Evolutionary conservation across 148 eudicot species (phyloP), one percentile per base, ranked within the genome.

Genomic region (Fagopyrum esculentum): DNA sequence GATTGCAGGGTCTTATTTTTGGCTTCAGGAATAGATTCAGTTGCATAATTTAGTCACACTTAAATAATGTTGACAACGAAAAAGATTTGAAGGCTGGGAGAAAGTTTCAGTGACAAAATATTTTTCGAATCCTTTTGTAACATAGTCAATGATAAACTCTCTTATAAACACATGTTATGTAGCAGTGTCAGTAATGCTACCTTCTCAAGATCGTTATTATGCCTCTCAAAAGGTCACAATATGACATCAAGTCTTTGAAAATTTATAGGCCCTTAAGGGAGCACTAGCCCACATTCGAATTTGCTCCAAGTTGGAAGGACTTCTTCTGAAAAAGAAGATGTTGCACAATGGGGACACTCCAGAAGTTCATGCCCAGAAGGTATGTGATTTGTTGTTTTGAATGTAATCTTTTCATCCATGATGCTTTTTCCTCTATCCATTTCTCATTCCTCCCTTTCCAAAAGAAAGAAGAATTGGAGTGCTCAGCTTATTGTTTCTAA

Each of bases 331-430:
- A 83, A 96, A 90, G 78, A 91, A 86, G 80, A 72, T 85, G 74
- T 76, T 96, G 51, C 80, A 82, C 78, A 83, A 68, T 70, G 99
- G 99, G 44, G 98, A 92, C 80, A 85, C 98, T 77, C 87, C 89
- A 26, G 99, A 96, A 82, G 78, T 90, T 80, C 99, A 90, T 90
- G 92, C 94, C 72, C 99, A 92, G 78, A 96, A 96, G 97, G 99
- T 96, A 83, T 73, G 61, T 17, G 35, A 57, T 45, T 68, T 47
- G 69, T n/a, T 64, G 40, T 69, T 1, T 49, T 26, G 45, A 30
- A 44, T 40, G 9, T 66, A 12, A 8, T 59, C n/a, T 19, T 59
- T 13, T 59, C 64, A 19, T 0, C 9, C 64, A 6, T 59, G 64
- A 22, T 59, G 64, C 35, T 19, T 57, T 26, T 57, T 16, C 17